A percentile compares a stretch with the other conserved stretches of the same genome.
Evolutionary conservation across 108 stramenopile species (phyloP).

Genomic region (Pseudonitzschia multistriata): DNA sequence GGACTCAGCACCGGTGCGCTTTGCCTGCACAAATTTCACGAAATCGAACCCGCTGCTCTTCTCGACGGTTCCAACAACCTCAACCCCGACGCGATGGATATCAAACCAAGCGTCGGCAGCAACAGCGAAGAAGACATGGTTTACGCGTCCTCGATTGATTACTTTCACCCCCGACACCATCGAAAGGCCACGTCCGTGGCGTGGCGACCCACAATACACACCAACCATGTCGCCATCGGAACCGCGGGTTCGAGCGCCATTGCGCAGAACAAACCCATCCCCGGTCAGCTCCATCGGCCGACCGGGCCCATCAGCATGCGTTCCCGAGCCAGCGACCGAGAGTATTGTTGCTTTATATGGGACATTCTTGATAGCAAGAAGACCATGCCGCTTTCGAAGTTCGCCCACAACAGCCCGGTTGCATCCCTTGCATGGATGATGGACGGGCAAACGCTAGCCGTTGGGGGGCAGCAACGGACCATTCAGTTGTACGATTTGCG

Average conservation of each 20-base stretch:
- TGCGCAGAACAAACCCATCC: neutral
- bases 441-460: conserved; percentile 65
- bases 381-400: conserved; percentile 35
- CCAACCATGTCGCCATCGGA: conserved; percentile 68
- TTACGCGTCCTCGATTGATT: conserved; percentile 52
- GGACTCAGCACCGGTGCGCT: conserved; percentile 74
- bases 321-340: conserved; percentile 51
- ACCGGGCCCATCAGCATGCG: conserved; percentile 26
- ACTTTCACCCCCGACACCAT: conserved; percentile 66
- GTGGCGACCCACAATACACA: conserved; percentile 46
- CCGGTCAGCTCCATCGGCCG: conserved; percentile 14
- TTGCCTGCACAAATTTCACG: conserved; percentile 56
- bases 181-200: conserved; percentile 70
- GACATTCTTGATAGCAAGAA: conserved; percentile 34
- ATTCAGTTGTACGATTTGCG: conserved; percentile 73
- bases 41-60: neutral
- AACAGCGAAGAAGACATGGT: conserved; percentile 16
- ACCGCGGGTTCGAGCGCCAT: conserved; percentile 28
- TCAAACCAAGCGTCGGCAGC: neutral
- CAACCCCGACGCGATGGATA: neutral
- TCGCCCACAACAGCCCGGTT: conserved; percentile 65
- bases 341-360: conserved; percentile 77
- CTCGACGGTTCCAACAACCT: neutral
- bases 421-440: conserved; percentile 68
- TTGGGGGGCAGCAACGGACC: conserved; percentile 51